phyloP scores from a whole-genome alignment of 2,329 filamentous ascomycete genomes.

The Apiospora malaysiana region DNA sequence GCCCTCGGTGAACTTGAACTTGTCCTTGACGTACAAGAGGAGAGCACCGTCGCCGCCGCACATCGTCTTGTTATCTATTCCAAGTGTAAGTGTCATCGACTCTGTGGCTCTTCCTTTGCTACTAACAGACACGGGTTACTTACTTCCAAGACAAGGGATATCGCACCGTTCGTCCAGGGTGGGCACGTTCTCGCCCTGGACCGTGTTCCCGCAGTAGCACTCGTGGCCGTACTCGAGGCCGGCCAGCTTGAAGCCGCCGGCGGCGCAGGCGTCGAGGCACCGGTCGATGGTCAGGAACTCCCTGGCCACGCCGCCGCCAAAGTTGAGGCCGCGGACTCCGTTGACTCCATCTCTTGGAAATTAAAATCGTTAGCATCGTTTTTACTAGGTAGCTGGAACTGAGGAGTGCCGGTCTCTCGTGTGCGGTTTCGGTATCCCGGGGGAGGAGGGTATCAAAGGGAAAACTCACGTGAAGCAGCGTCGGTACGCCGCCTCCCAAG shows the following conservation, averaged over 20 bases:
- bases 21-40: not conserved
- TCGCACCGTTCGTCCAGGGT: not conserved
- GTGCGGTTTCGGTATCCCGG: no score
- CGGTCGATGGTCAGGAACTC: not conserved
- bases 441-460: not conserved
- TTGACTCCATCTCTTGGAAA: not conserved
- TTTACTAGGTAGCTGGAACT: not conserved
- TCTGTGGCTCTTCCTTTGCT: not conserved
- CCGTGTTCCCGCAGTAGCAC: slow-evolving; percentile 48
- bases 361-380: no score
- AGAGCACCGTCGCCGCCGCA: not conserved
- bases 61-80: not conserved
- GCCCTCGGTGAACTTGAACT: slow-evolving; percentile 2
- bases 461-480: not conserved
- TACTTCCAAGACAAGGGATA: not conserved
- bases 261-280: not conserved
- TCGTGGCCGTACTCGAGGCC: slow-evolving; percentile 50
- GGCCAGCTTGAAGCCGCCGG: slow-evolving; percentile 42
- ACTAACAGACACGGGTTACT: not conserved
- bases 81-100: not conserved
- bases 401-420: not conserved
- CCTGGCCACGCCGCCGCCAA: not conserved
- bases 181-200: not conserved
- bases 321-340: not conserved
- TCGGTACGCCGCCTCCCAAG: not conserved